Evolutionary conservation across 495 filamentous ascomycete genomes (phyloP).

Genomic region (Neurospora hispaniola): DNA sequence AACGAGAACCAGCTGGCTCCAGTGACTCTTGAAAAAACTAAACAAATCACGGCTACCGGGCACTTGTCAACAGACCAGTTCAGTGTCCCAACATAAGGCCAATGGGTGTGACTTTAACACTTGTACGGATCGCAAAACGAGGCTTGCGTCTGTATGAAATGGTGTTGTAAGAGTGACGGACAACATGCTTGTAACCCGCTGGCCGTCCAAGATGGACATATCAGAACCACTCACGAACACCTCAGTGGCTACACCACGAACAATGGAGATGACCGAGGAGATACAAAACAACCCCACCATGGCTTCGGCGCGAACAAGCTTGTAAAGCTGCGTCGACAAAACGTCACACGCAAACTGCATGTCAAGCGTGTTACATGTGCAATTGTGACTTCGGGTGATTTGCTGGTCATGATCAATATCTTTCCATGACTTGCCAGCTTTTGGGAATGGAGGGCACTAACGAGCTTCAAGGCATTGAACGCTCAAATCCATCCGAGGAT

Average conservation of each 20-base stretch:
- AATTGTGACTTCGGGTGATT: not conserved
- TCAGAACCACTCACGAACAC: not conserved
- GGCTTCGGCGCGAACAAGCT: not conserved
- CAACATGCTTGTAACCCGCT: not conserved
- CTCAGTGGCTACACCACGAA: not conserved
- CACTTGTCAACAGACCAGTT: not conserved
- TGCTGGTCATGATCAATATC: not conserved
- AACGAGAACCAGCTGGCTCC: not conserved
- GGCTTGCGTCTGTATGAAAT: not conserved
- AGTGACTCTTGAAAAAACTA: not conserved
- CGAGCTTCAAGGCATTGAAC: not conserved
- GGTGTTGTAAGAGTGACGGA: not conserved
- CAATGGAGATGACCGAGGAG: not conserved
- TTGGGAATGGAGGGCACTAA: not conserved
- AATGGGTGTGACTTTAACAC: not conserved
- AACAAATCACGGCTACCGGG: not conserved
- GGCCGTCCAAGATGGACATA: not conserved
- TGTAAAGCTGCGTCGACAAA: not conserved
- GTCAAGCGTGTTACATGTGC: not conserved
- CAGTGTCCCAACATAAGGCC: not conserved
- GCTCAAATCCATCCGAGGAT: not conserved
- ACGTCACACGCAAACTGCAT: not conserved
- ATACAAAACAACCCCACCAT: not conserved
- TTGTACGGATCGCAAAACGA: not conserved
- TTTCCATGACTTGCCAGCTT: not conserved